Conservation (phyloP, 352 stramenopile genomes). For the Elongisporangium senticosum region DNA sequence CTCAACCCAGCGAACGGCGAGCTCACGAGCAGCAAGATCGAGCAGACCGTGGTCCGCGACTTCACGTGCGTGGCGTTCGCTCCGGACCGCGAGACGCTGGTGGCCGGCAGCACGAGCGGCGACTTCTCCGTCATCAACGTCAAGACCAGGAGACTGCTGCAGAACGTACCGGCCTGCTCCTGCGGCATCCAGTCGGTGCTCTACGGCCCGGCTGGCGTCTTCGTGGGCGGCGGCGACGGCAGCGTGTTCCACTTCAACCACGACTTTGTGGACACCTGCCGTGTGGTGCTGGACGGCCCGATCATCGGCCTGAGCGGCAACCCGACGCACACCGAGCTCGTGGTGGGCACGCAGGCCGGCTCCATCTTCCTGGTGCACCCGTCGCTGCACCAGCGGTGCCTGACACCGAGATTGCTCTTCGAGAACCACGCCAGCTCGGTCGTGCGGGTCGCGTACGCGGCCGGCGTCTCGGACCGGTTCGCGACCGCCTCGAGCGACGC, state of each 20-base stretch:
- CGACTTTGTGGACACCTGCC: slow-evolving; percentile 66
- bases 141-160: slow-evolving; percentile 60
- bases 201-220: slow-evolving; percentile 34
- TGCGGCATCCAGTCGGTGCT: slow-evolving; percentile 69
- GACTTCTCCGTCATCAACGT: slow-evolving; percentile 83
- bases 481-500: slow-evolving; percentile 85
- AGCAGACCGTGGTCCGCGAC: slow-evolving; percentile 71
- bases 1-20: slow-evolving; percentile 84
- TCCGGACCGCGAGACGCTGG: slow-evolving; percentile 71
- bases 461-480: slow-evolving; percentile 82
- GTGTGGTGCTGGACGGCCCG: slow-evolving; percentile 62
- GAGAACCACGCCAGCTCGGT: slow-evolving; percentile 84
- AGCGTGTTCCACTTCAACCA: slow-evolving; percentile 75
- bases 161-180: slow-evolving; percentile 73
- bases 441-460: slow-evolving; percentile 71
- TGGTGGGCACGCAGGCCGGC: slow-evolving; percentile 74
- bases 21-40: slow-evolving; percentile 61
- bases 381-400: slow-evolving; percentile 11
- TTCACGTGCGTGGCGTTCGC: slow-evolving; percentile 84
- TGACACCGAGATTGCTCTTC: slow-evolving; percentile 40
- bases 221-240: slow-evolving; percentile 85
- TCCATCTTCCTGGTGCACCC: slow-evolving; percentile 66
- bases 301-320: slow-evolving; percentile 51
- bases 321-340: slow-evolving; percentile 46
- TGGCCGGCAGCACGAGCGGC: slow-evolving; percentile 82